Conservation (phyloP, 176 grass and related monocot genomes). For the Ensete glaucum region DNA sequence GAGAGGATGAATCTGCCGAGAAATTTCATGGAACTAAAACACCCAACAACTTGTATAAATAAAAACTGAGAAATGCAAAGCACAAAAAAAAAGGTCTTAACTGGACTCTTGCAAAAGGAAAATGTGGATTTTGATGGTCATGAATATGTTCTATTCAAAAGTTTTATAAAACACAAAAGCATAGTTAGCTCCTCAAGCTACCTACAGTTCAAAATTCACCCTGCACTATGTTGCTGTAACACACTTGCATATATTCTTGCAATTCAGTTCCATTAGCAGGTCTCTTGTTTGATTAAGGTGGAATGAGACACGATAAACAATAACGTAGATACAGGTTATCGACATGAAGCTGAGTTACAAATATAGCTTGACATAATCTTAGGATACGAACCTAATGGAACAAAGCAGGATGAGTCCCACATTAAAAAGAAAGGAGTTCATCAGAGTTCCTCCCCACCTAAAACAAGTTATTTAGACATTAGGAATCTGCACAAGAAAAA, state of each 20-base stretch:
- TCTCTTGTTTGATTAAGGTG: neutral
- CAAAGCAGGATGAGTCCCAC: slow-evolving; percentile 95
- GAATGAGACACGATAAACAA: neutral
- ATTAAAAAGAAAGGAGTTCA: slow-evolving; percentile 99
- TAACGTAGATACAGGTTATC: neutral
- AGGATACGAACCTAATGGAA: slow-evolving; percentile 63
- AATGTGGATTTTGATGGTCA: too few species aligned
- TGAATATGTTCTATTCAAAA: too few species aligned
- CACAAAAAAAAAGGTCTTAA: too few species aligned
- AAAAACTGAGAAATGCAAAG: neutral
- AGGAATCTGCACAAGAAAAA: neutral
- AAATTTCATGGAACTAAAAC: neutral
- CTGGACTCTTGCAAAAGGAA: too few species aligned
- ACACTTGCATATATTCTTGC: neutral
- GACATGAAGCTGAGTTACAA: neutral
- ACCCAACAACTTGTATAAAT: neutral
- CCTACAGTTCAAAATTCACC: neutral
- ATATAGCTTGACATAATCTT: neutral
- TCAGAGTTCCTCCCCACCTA: slow-evolving; percentile 94
- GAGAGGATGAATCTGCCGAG: neutral
- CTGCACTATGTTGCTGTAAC: neutral
- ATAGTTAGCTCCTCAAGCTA: neutral
- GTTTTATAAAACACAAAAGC: neutral
- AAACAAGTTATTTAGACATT: slow-evolving; percentile 20
- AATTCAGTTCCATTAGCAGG: neutral